A percentile compares a stretch with the other conserved stretches of the same genome.
These are phyloP conservation scores for Magnolia changhungtana DNA, from an alignment of 164 flowering plant genomes.

Conservation along the genomic window DNA sequence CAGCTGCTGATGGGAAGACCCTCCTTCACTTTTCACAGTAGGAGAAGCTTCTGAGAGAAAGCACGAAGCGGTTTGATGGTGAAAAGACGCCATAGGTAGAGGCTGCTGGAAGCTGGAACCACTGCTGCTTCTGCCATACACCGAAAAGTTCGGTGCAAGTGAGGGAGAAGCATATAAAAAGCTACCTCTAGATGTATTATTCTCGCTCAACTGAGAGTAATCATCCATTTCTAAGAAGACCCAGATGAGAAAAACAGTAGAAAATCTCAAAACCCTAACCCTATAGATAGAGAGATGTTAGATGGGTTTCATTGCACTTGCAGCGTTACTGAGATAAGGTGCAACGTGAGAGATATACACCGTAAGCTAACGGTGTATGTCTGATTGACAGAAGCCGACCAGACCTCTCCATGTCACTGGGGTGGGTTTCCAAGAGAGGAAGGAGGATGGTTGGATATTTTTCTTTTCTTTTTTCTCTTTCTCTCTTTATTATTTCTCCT, in stretches of 20 bases:
- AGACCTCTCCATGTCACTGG: not conserved
- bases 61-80: slow-evolving; percentile 35
- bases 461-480: not conserved
- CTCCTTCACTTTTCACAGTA: slow-evolving; percentile 52
- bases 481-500: not conserved
- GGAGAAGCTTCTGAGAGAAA: slow-evolving; percentile 20
- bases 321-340: not conserved
- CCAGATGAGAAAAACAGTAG: slow-evolving; percentile 5
- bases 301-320: slow-evolving; percentile 5
- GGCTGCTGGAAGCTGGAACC: slow-evolving; percentile 24
- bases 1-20: slow-evolving; percentile 22
- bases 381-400: not conserved
- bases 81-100: slow-evolving; percentile 27
- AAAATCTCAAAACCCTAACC: not conserved
- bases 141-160: slow-evolving; percentile 33
- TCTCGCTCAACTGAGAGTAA: slow-evolving; percentile 39
- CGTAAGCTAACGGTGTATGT: not conserved
- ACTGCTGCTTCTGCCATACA: slow-evolving; percentile 32
- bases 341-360: not conserved
- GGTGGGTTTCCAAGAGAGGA: not conserved
- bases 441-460: not conserved
- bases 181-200: slow-evolving; percentile 36
- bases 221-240: slow-evolving; percentile 38
- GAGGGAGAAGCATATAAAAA: slow-evolving; percentile 40
- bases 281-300: not conserved